phyloP scores from a whole-genome alignment of 352 stramenopile genomes.

The Pythium utonaiense region DNA sequence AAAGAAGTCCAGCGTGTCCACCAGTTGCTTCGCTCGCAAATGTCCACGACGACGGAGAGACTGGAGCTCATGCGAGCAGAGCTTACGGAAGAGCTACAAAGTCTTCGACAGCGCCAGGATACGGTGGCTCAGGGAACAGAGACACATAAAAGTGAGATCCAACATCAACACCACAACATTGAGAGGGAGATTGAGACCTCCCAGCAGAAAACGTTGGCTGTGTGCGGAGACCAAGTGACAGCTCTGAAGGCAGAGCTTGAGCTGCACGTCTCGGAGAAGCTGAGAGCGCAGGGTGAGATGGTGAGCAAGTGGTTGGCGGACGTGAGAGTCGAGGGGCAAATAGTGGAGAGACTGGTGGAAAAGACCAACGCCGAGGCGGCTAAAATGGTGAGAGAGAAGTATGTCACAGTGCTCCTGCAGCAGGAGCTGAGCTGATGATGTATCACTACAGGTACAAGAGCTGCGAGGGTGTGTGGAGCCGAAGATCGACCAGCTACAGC shows the following conservation, averaged over 20 bases:
- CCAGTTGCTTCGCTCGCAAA: constrained; percentile 29
- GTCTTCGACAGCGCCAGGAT: not conserved
- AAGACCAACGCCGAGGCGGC: not conserved
- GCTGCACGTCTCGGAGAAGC: not conserved
- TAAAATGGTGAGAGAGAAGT: not conserved
- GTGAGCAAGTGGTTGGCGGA: too few relatives aligned
- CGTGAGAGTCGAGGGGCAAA: too few relatives aligned
- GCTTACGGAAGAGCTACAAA: not conserved
- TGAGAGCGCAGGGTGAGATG: not conserved
- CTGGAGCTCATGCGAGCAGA: constrained; percentile 17
- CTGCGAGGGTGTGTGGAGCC: not conserved
- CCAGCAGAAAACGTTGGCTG: not conserved
- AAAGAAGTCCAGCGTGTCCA: constrained; percentile 41
- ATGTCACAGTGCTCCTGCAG: too few relatives aligned
- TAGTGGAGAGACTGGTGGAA: too few relatives aligned
- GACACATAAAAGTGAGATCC: not conserved
- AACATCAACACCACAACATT: not conserved
- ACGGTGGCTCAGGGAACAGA: not conserved
- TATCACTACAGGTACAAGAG: not conserved
- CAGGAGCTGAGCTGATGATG: too few relatives aligned
- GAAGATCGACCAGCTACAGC: not conserved
- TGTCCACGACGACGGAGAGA: constrained; percentile 17
- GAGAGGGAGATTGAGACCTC: not conserved
- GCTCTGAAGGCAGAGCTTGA: not conserved
- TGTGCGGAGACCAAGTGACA: not conserved